Evolutionary conservation across 306 rosid genomes (phyloP).

Genomic region (Heteromeles arbutifolia): DNA sequence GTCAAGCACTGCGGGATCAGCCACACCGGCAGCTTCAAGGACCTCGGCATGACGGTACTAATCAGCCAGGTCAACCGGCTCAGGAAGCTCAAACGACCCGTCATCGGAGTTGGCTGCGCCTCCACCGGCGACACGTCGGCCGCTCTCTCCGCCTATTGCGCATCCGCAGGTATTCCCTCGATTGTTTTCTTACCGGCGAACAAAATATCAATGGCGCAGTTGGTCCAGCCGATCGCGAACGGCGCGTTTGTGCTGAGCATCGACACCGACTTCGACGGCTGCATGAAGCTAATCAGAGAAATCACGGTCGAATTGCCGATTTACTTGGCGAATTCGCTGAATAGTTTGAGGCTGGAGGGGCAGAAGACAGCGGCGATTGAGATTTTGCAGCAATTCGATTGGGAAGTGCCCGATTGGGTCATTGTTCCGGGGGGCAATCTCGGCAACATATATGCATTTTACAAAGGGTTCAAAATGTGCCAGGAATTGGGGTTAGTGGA

Average conservation of each 20-base stretch:
- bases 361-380: conserved; percentile 83
- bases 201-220: conserved; percentile 68
- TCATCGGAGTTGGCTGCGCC: conserved; percentile 76
- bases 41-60: conserved; percentile 76
- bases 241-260: conserved; percentile 72
- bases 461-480: conserved; percentile 88
- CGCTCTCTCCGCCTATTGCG: conserved; percentile 74
- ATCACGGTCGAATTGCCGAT: conserved; percentile 69
- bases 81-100: conserved; percentile 46
- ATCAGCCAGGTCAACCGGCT: conserved; percentile 78
- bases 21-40: conserved; percentile 79
- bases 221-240: conserved; percentile 77
- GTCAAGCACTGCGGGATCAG: conserved; percentile 78
- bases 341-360: conserved; percentile 70
- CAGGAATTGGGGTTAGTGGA: conserved; percentile 65
- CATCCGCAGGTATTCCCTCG: conserved; percentile 72
- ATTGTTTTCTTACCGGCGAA: conserved; percentile 81
- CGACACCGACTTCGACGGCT: conserved; percentile 74
- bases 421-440: conserved; percentile 75
- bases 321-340: conserved; percentile 70
- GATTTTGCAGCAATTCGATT: conserved; percentile 75
- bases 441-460: conserved; percentile 73
- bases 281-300: conserved; percentile 77
- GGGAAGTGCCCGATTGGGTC: conserved; percentile 93
- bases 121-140: conserved; percentile 84